Conservation (phyloP, 768 basidiomycete species). For the Serendipita indica region DNA sequence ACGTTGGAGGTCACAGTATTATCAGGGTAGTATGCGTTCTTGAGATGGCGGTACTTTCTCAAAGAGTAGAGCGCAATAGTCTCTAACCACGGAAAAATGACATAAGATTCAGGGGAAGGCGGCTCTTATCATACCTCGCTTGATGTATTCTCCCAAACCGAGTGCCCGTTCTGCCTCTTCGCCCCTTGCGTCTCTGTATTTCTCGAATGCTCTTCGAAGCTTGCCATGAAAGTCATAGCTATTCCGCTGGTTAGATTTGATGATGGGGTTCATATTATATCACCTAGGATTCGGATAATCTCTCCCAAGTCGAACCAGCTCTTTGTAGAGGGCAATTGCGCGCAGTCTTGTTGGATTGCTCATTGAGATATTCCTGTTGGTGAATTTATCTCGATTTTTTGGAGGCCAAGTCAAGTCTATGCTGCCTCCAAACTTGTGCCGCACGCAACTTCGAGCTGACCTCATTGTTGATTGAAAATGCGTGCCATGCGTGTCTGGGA, state of each 20-base stretch:
- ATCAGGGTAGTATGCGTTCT: slow-evolving; percentile 40
- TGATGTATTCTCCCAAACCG: slow-evolving; percentile 67
- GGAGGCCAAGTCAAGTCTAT: background rate
- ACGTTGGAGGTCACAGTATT: background rate
- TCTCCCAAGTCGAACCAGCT: slow-evolving; percentile 61
- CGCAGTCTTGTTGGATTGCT: slow-evolving; percentile 31
- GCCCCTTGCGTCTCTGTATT: slow-evolving; percentile 51
- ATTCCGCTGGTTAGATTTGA: slow-evolving; percentile 9
- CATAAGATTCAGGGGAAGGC: background rate
- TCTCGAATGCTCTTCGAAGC: slow-evolving; percentile 62
- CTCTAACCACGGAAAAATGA: slow-evolving; percentile 29
- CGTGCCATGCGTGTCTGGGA: slow-evolving; percentile 3
- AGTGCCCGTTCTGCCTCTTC: slow-evolving; percentile 65
- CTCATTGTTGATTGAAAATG: too few relatives aligned
- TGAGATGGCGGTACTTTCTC: slow-evolving; percentile 69
- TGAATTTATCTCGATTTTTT: too few relatives aligned
- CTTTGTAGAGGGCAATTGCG: slow-evolving; percentile 64
- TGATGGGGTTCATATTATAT: slow-evolving; percentile 16
- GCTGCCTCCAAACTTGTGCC: background rate
- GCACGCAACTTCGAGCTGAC: background rate
- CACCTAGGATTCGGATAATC: slow-evolving; percentile 75
- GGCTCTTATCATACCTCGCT: slow-evolving; percentile 42
- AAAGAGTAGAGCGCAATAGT: slow-evolving; percentile 70
- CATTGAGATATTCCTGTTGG: background rate
- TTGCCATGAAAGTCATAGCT: slow-evolving; percentile 70